phyloP scores from a whole-genome alignment of 2,329 filamentous ascomycete species.

The Aspergillus ochraceoroseus region DNA sequence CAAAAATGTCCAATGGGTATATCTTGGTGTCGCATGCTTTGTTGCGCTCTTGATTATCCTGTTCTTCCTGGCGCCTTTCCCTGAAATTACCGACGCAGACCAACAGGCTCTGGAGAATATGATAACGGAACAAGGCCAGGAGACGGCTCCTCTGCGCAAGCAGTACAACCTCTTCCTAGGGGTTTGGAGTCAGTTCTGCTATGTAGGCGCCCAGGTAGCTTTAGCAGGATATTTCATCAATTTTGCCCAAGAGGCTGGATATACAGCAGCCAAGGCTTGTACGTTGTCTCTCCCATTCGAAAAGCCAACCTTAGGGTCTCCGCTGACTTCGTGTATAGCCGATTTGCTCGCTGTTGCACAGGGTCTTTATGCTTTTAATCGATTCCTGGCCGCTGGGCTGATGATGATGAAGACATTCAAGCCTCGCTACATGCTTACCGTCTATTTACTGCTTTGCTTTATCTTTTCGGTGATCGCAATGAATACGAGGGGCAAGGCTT shows the following conservation, averaged over 20 bases:
- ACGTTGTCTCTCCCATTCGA: too few relatives aligned
- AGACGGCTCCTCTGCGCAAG: constrained; percentile 63
- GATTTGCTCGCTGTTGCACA: constrained; percentile 7
- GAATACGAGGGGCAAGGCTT: background rate
- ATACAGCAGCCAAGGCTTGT: too few relatives aligned
- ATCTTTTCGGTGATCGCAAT: constrained; percentile 1
- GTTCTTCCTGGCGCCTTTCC: constrained; percentile 64
- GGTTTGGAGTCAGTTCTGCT: constrained; percentile 71
- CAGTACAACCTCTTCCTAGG: constrained; percentile 74
- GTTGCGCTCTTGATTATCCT: constrained; percentile 61
- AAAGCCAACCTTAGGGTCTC: too few relatives aligned
- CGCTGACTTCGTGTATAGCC: background rate
- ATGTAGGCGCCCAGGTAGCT: constrained; percentile 65
- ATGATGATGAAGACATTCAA: constrained; percentile 2
- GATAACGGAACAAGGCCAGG: constrained; percentile 52
- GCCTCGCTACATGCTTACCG: constrained; percentile 5
- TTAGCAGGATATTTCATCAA: constrained; percentile 65
- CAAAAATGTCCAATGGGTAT: constrained; percentile 70
- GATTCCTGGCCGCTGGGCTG: constrained; percentile 4
- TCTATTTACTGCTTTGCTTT: background rate
- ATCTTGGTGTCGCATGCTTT: constrained; percentile 71
- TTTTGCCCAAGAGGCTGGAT: too few relatives aligned
- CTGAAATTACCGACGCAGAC: constrained; percentile 67
- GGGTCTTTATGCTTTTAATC: constrained; percentile 5
- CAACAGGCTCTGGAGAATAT: constrained; percentile 59